Conservation (phyloP, 2,329 filamentous ascomycete species). For the Pseudogymnoascus sp. region DNA sequence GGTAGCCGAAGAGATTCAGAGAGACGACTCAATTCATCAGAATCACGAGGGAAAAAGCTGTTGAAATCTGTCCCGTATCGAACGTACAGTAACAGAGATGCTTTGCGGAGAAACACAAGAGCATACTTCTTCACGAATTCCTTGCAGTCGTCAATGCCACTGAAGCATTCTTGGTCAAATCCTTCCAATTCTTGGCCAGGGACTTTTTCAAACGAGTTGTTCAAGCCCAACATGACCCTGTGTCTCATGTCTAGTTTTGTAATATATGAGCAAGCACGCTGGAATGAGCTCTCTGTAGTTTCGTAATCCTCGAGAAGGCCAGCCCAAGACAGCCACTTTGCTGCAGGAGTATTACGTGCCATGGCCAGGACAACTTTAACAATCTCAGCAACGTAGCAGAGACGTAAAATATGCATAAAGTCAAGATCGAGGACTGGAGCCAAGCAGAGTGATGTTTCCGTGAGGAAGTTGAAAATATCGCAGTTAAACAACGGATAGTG, state of each 20-base stretch:
- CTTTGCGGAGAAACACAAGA: conserved; percentile 82
- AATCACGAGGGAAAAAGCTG: conserved; percentile 53
- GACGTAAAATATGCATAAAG: conserved; percentile 67
- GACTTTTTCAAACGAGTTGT: conserved; percentile 26
- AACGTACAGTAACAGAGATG: conserved; percentile 73
- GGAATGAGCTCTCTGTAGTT: conserved; percentile 8
- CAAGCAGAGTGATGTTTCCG: conserved; percentile 67
- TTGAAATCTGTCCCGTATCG: conserved; percentile 85
- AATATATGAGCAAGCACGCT: conserved; percentile 4
- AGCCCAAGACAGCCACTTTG: conserved; percentile 38
- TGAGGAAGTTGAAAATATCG: conserved; percentile 74
- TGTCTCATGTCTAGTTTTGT: conserved; percentile 1
- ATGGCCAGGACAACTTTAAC: conserved; percentile 66
- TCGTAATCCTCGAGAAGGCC: background rate
- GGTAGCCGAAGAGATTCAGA: conserved; percentile 69
- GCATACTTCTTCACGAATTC: conserved; percentile 71
- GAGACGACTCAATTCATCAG: conserved; percentile 75
- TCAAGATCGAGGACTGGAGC: conserved; percentile 62
- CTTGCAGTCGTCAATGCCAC: conserved; percentile 48
- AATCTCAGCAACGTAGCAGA: conserved; percentile 88
- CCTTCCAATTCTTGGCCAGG: conserved; percentile 12
- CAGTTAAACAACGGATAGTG: conserved; percentile 53
- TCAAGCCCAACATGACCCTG: background rate
- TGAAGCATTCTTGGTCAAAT: conserved; percentile 48
- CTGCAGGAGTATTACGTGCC: conserved; percentile 45